Base-by-base conservation (phyloP, 176 grass and related monocot genomes). In the Coix lacrymajobi region DNA sequence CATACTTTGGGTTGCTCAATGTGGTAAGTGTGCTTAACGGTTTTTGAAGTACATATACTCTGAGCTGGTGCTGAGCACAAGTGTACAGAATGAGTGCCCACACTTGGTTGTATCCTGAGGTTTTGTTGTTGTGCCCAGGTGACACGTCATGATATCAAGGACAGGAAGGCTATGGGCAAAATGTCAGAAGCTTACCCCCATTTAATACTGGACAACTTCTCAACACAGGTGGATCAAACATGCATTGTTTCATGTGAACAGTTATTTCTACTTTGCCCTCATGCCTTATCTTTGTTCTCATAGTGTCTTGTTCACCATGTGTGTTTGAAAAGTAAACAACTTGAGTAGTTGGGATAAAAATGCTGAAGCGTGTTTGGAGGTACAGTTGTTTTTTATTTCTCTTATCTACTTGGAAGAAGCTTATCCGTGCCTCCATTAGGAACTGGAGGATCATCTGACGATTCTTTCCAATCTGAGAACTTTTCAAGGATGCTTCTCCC, bases 141-240 rank as follows among this genome's bases (percentile, higher is more conserved):
- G 41, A 99, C 91, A 71, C 89, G 89, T 0, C 93, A 99, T 67
- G 93, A 96, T 83, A 94, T 99, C 63, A 94, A 96, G 58, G 96
- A 99, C 87, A 96, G 87, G 78, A 98, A 98, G 43, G 45, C 89
- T 1, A 88, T 98, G 46, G 96, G 93, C 3, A 99, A 92, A 83
- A 99, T 96, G 93, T 99, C 91, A 68, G 83, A 94, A 86, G 96
- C 96, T 82, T 96, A 99, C 81, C 96, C 96, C 4, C 93, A 99
- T 83, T 70, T 96, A 77, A 89, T 96, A 79, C 74, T 99, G 64
- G 91, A 99, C 31, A 99, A 96, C 52, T 94, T 96, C 83, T 88
- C 76, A 76, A 90, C 81, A 0, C 80, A 96, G 87, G 96, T 99
- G 75, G 14, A 73, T 46, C 3, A 48, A 40, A 76, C 39, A 77